A percentile compares a stretch with the other conserved stretches of the same genome.
These are phyloP conservation scores for Plasmodium berghei DNA, from an alignment of 169 alveolate species.

Conservation along the genomic window DNA sequence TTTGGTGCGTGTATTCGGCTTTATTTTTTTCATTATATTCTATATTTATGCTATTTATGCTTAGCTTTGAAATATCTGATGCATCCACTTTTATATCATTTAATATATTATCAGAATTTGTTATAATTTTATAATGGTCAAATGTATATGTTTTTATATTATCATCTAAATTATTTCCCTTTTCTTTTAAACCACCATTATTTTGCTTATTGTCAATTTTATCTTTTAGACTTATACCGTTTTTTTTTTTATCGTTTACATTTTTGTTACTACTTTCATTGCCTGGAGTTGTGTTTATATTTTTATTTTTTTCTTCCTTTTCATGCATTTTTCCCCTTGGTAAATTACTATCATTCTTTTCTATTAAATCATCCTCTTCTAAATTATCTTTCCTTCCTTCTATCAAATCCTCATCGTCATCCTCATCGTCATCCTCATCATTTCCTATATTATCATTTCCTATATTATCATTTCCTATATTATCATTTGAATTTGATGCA, in stretches of 20 bases:
- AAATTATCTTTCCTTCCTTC: background rate
- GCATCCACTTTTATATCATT: slow-evolving; percentile 56
- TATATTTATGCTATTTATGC: slow-evolving; percentile 27
- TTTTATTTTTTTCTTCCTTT: background rate
- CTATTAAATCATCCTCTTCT: background rate
- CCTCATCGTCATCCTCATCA: background rate
- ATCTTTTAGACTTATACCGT: background rate
- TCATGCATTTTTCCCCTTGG: background rate
- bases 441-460: background rate
- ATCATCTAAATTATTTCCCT: background rate
- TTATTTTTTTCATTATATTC: slow-evolving; percentile 26
- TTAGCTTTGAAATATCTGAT: slow-evolving; percentile 45
- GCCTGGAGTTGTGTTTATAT: background rate
- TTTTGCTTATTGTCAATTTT: background rate
- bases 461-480: background rate
- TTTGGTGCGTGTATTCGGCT: slow-evolving; percentile 43
- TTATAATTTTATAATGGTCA: slow-evolving; percentile 38
- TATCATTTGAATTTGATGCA: background rate
- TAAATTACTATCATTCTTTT: background rate
- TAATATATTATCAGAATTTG: slow-evolving; percentile 37
- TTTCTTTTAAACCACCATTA: no score
- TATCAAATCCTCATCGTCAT: background rate
- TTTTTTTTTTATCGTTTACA: background rate
- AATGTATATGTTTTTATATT: slow-evolving; percentile 1
- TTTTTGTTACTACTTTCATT: background rate